These are phyloP conservation scores for Plasmodium inui DNA, from an alignment of 169 alveolate genomes.

Conservation along the genomic window DNA sequence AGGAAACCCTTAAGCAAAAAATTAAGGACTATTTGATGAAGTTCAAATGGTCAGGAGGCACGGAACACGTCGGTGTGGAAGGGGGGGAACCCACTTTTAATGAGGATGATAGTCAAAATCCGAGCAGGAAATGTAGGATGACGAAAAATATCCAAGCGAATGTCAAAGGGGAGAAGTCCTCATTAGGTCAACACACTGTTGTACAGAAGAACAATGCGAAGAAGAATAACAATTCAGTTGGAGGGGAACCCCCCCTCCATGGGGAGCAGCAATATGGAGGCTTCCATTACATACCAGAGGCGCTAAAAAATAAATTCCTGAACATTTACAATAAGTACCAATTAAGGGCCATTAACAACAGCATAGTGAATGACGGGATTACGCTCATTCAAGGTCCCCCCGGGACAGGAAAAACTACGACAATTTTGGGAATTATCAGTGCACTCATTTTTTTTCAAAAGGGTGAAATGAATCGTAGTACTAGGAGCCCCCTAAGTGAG, in stretches of 20 bases:
- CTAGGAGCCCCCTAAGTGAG: neutral
- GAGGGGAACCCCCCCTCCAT: neutral
- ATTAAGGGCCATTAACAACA: slow-evolving; percentile 82
- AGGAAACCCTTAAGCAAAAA: neutral
- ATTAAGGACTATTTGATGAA: slow-evolving; percentile 9
- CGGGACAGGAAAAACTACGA: slow-evolving; percentile 98
- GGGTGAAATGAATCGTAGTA: neutral
- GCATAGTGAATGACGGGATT: slow-evolving; percentile 87
- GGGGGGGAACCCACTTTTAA: neutral
- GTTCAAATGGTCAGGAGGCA: neutral
- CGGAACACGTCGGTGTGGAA: neutral
- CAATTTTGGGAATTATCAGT: slow-evolving; percentile 94
- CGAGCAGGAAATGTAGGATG: neutral
- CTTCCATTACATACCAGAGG: slow-evolving; percentile 74
- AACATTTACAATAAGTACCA: slow-evolving; percentile 81
- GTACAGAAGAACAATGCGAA: neutral
- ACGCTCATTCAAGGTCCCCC: slow-evolving; percentile 98
- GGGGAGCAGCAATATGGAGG: slow-evolving; percentile 23
- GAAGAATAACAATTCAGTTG: neutral
- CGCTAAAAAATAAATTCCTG: slow-evolving; percentile 75
- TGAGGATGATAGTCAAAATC: neutral
- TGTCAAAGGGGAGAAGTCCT: neutral
- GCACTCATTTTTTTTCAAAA: slow-evolving; percentile 80
- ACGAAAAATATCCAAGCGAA: neutral
- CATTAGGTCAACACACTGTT: neutral